Base-by-base conservation (phyloP, 208 protist species). In the Acanthamoeba triangularis region DNA sequence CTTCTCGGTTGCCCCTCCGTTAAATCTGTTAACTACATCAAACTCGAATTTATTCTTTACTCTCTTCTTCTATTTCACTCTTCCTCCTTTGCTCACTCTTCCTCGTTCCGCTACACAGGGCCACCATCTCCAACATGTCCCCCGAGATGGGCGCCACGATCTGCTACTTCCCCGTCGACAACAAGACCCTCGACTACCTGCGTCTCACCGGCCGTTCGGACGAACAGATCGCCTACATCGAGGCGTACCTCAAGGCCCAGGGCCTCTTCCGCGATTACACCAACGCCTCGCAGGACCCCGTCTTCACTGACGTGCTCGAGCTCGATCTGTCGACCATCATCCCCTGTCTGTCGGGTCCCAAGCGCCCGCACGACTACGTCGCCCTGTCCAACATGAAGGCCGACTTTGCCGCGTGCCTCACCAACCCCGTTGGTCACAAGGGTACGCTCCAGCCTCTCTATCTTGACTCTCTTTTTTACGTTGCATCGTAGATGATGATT, bases 61-160 rank as follows among this genome's bases (percentile, higher is more conserved):
- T 76, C 28, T 25, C n/a, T 20, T 80, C 20, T 47, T 28, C 63
- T 25, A 49, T 80, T 35, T 80, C 11, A 47, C 11, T 80, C 11
- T 67, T 30, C 61, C 16, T 16, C 49, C 49, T 52, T 11, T 52
- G 11, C 49, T 80, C 11, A 80, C 72, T 80, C n/a, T 35, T 80
- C 37, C 5, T 80, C 67, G 8, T 33, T 76, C n/a, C 35, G 10
- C 25, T 35, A 49, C 14, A 80, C 37, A 94, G n/a, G 41, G 98
- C 98, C 67, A 99, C 99, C 23, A 97, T 99, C 84, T 98, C 98
- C 35, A 99, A 99, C 97, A 99, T 99, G 99, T 98, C 99, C n/a
- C 99, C 99, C 47, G 99, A 99, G 96, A 99, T 99, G 96, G 99
- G 99, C 84, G 99, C 99, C 90, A 99, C 98, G 37, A 98, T 98